Conservation (phyloP, 208 protist genomes). For the Acanthamoeba castellanii region DNA sequence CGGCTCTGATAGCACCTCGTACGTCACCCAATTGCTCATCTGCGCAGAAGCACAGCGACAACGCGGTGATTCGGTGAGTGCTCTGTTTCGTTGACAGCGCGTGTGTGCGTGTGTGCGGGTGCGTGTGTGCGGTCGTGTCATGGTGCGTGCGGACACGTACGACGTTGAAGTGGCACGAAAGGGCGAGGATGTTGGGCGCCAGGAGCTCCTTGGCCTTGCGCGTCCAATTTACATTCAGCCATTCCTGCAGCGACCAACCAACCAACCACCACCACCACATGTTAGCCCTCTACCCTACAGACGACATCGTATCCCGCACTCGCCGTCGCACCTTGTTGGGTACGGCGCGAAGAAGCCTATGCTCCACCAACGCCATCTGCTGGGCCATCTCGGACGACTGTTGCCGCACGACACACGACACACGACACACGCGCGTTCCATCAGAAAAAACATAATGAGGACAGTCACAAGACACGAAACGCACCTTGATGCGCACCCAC, state of each 20-base stretch:
- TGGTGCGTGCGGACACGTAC: background rate
- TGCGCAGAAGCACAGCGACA: background rate
- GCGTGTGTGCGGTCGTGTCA: no score
- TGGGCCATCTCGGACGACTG: slow-evolving; percentile 9
- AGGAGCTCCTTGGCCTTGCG: background rate
- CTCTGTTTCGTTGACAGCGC: no score
- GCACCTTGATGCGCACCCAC: background rate
- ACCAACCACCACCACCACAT: no score
- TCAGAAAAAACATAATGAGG: no score
- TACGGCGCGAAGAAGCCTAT: slow-evolving; percentile 15
- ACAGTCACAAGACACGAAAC: no score
- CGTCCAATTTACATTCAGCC: slow-evolving; percentile 41
- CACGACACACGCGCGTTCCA: background rate
- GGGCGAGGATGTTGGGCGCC: slow-evolving; percentile 9
- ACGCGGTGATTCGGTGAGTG: no score
- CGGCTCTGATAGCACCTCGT: background rate
- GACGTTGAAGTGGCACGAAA: slow-evolving; percentile 36
- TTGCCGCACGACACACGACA: background rate
- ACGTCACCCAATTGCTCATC: slow-evolving; percentile 64
- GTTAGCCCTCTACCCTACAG: no score
- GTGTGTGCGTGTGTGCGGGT: no score
- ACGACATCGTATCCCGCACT: no score
- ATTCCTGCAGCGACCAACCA: background rate
- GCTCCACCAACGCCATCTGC: slow-evolving; percentile 42
- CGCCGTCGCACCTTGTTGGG: background rate